Conservation (phyloP, 257 asterid genomes). For the Solanum piurae region DNA sequence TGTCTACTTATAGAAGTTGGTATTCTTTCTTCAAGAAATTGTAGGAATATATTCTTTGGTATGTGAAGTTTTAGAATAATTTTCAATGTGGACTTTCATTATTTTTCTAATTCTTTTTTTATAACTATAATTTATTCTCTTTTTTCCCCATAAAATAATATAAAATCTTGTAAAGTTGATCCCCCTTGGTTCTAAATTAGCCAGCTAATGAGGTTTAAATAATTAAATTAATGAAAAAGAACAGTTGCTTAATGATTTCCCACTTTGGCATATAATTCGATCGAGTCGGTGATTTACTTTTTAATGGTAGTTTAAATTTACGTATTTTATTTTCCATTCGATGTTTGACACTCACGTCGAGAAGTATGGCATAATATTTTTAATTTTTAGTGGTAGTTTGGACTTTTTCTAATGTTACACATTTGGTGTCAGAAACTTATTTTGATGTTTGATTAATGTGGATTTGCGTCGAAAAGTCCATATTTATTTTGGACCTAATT, state of each 20-base stretch:
- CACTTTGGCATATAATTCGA: background rate
- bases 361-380: no score
- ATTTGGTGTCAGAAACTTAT: no score
- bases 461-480: no score
- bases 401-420: no score
- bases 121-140: background rate
- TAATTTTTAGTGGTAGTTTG: no score
- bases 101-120: background rate
- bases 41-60: background rate
- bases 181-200: background rate
- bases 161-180: background rate
- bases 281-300: background rate
- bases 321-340: background rate
- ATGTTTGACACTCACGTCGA: background rate
- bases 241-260: background rate
- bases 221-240: background rate
- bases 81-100: background rate
- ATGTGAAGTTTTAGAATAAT: background rate
- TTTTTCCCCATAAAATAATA: background rate
- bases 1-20: background rate
- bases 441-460: no score
- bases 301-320: background rate
- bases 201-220: background rate
- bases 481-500: no score
- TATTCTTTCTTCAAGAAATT: background rate